These are phyloP conservation scores for Excoecaria agallocha DNA, from an alignment of 345 rosid species.

Conservation along the genomic window DNA sequence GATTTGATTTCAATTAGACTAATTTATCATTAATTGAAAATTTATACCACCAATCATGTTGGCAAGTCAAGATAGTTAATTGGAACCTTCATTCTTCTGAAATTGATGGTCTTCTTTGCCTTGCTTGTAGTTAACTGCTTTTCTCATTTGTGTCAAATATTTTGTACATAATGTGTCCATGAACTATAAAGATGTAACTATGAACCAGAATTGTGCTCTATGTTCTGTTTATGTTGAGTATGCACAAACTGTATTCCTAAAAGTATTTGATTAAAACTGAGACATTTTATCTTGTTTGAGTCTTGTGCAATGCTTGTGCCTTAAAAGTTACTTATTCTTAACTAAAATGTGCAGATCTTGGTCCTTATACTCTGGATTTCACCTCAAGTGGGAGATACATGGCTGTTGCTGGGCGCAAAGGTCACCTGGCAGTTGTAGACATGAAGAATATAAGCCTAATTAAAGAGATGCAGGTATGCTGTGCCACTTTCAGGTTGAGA, in stretches of 20 bases:
- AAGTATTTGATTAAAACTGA: background rate
- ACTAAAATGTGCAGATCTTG: constrained; percentile 60
- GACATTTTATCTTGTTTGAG: background rate
- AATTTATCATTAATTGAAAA: background rate
- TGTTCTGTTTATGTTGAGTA: background rate
- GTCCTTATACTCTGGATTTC: constrained; percentile 85
- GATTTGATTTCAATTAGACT: background rate
- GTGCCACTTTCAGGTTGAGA: constrained; percentile 1
- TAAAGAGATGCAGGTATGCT: constrained; percentile 78
- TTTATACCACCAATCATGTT: background rate
- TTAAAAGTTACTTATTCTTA: background rate
- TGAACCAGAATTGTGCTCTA: background rate
- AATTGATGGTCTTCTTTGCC: background rate
- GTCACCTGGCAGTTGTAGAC: constrained; percentile 85
- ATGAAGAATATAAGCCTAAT: constrained; percentile 56
- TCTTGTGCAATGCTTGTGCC: background rate
- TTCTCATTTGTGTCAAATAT: background rate
- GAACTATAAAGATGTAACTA: no score
- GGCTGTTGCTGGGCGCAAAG: constrained; percentile 91
- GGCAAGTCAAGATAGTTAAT: background rate
- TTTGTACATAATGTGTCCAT: no score
- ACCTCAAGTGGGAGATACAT: constrained; percentile 85
- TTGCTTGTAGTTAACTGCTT: background rate
- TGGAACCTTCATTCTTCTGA: background rate
- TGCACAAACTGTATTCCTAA: background rate